Conservation (phyloP, 148 eudicot species). For the Pouteria glomerata region DNA sequence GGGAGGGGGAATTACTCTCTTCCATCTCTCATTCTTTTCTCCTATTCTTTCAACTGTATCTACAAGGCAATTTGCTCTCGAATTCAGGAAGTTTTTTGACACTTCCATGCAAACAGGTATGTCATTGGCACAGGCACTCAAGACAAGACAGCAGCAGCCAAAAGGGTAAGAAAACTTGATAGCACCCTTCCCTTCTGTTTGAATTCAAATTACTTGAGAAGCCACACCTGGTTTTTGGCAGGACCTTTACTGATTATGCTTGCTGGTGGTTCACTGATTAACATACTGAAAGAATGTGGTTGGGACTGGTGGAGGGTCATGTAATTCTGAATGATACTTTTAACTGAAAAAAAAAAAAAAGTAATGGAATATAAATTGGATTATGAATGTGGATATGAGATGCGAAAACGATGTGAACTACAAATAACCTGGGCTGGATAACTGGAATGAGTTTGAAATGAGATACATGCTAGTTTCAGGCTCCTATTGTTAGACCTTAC, state of each 20-base stretch:
- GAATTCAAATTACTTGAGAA: background rate
- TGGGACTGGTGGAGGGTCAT: background rate
- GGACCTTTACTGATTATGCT: background rate
- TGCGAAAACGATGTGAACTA: too few relatives aligned
- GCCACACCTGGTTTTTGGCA: too few relatives aligned
- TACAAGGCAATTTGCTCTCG: background rate
- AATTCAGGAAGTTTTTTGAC: background rate
- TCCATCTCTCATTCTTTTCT: too few relatives aligned
- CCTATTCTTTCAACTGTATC: too few relatives aligned
- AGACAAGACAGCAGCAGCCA: conserved; percentile 85
- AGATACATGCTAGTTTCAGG: too few relatives aligned
- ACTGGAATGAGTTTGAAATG: too few relatives aligned
- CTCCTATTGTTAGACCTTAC: too few relatives aligned
- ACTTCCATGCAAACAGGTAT: conserved; percentile 43
- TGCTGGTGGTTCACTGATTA: background rate
- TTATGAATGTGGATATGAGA: too few relatives aligned
- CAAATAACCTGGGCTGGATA: too few relatives aligned
- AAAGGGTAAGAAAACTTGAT: conserved; percentile 56
- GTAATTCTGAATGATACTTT: background rate
- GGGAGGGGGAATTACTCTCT: too few relatives aligned
- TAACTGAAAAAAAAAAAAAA: background rate
- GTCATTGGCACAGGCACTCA: conserved; percentile 66
- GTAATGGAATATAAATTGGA: background rate
- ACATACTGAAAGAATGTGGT: background rate
- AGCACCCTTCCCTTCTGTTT: background rate